Conservation (phyloP, 768 basidiomycete genomes). For the Antrodiella citrinella region DNA sequence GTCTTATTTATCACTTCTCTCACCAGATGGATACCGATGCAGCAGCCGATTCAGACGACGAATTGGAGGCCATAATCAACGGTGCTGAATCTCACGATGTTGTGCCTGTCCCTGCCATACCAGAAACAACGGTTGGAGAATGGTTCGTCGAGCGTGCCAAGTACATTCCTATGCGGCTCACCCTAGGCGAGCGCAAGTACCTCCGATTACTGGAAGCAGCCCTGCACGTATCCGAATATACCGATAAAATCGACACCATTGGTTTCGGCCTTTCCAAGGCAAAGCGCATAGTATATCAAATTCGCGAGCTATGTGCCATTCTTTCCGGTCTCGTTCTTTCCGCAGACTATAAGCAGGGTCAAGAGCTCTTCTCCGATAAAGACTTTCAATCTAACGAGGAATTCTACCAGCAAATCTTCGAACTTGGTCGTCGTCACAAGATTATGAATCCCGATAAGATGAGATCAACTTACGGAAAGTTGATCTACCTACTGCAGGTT, state of each 20-base stretch:
- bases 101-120: conserved; percentile 38
- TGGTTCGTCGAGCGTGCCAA: conserved; percentile 82
- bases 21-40: conserved; percentile 30
- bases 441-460: conserved; percentile 93
- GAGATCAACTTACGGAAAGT: conserved; percentile 82
- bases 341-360: conserved; percentile 84
- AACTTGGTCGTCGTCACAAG: conserved; percentile 78
- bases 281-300: conserved; percentile 83
- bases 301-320: conserved; percentile 81
- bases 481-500: conserved; percentile 79
- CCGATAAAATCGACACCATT: conserved; percentile 82
- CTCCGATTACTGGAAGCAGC: conserved; percentile 83
- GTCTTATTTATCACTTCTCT: conserved; percentile 15
- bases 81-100: conserved; percentile 26
- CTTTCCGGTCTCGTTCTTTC: conserved; percentile 77
- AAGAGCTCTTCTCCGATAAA: conserved; percentile 74
- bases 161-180: conserved; percentile 74
- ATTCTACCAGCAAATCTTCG: conserved; percentile 76
- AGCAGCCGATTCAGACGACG: conserved; percentile 27
- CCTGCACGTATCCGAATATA: conserved; percentile 79
- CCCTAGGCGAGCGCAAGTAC: conserved; percentile 69
- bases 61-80: conserved; percentile 22
- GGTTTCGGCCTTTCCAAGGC: conserved; percentile 73
- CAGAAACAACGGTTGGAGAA: conserved; percentile 59
- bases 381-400: conserved; percentile 75